phyloP scores from a whole-genome alignment of 2,329 filamentous ascomycete species.

The Pseudocercospora pini-densiflorae region DNA sequence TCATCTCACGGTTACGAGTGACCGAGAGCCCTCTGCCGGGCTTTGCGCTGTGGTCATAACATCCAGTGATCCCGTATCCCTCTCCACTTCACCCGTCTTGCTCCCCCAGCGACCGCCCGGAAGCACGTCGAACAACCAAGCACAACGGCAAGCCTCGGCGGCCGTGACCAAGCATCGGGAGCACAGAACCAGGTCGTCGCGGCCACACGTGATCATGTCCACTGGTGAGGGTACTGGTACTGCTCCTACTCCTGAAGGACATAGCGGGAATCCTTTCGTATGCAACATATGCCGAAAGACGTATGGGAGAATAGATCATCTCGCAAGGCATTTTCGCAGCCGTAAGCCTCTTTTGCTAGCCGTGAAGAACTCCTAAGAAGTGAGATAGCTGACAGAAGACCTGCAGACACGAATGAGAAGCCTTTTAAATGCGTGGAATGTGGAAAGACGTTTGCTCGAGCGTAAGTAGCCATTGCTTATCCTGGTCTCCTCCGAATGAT shows the following conservation, averaged over 20 bases:
- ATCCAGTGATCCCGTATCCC: constrained; percentile 1
- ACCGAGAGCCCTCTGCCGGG: neutral
- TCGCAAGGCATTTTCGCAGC: constrained; percentile 30
- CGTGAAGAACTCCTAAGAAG: neutral
- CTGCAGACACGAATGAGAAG: constrained; percentile 30
- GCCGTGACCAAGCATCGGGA: neutral
- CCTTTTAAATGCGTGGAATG: constrained; percentile 28
- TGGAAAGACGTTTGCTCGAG: constrained; percentile 29
- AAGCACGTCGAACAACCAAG: constrained; percentile 1
- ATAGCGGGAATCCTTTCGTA: constrained; percentile 26
- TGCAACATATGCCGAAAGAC: constrained; percentile 31
- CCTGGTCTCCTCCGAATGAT: neutral
- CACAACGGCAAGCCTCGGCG: neutral
- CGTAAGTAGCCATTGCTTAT: constrained; percentile 19
- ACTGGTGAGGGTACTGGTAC: neutral
- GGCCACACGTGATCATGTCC: constrained; percentile 14
- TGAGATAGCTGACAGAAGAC: constrained; percentile 11
- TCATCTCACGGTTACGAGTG: neutral
- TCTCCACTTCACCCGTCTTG: constrained; percentile 15
- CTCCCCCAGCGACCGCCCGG: constrained; percentile 12
- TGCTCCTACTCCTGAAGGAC: neutral
- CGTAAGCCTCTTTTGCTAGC: constrained; percentile 18
- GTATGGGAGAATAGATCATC: constrained; percentile 29
- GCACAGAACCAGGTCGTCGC: neutral
- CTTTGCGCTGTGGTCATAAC: neutral